These are phyloP conservation scores for Houttuynia cordata DNA, from an alignment of 164 flowering plant species.

Conservation along the genomic window DNA sequence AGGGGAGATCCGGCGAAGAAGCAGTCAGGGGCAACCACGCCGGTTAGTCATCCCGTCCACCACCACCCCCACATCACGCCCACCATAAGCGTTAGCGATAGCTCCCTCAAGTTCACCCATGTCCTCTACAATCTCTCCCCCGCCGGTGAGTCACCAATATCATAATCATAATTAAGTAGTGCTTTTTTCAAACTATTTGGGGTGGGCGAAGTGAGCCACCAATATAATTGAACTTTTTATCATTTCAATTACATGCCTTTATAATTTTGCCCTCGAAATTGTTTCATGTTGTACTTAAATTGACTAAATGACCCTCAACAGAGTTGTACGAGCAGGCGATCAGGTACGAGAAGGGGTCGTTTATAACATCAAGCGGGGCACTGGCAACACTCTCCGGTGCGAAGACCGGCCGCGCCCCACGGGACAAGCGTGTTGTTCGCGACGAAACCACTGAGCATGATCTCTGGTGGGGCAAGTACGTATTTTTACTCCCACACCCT, in stretches of 20 bases:
- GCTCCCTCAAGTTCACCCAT: constrained; percentile 87
- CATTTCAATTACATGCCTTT: no score
- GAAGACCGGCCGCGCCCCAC: constrained; percentile 87
- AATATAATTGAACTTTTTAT: background rate
- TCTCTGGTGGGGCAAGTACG: constrained; percentile 99
- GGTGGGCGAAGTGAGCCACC: no score
- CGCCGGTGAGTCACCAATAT: constrained; percentile 42
- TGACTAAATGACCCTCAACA: constrained; percentile 11
- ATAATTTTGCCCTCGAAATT: no score
- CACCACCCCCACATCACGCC: constrained; percentile 42
- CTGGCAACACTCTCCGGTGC: constrained; percentile 95
- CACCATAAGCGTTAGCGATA: constrained; percentile 54
- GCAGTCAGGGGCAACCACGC: constrained; percentile 13
- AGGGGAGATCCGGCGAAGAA: constrained; percentile 76
- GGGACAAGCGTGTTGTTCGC: constrained; percentile 85
- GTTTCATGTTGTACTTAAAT: background rate
- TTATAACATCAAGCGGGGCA: constrained; percentile 76
- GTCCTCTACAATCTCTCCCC: constrained; percentile 97
- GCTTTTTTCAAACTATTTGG: no score
- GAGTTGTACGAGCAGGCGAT: constrained; percentile 96
- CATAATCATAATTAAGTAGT: no score
- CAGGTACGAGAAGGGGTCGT: constrained; percentile 81
- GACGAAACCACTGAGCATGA: constrained; percentile 75
- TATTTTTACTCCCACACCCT: constrained; percentile 3
- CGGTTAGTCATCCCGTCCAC: constrained; percentile 20